Percentiles rank a stretch among this genome's conserved stretches.
Evolutionary conservation across 2,329 filamentous ascomycete genomes (phyloP).

Genomic region (Laburnicola sp.): DNA sequence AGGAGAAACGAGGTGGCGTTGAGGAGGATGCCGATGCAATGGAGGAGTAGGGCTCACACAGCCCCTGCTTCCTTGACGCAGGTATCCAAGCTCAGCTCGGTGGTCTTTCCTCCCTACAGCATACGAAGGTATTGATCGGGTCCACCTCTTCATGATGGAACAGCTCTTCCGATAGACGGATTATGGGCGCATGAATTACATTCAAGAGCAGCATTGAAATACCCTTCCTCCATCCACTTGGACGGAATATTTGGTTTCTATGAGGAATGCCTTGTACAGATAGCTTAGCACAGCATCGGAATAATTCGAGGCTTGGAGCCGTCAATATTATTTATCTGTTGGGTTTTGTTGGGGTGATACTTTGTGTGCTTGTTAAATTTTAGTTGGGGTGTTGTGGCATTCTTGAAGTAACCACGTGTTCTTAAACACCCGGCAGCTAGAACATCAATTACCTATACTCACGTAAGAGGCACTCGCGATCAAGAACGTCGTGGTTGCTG

Average conservation of each 20-base stretch:
- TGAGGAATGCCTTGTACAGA: conserved; percentile 4
- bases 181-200: conserved; percentile 7
- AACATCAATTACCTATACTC: too few species aligned
- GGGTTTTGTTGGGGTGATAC: neutral
- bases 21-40: conserved; percentile 27
- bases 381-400: too few species aligned
- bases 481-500: too few species aligned
- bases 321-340: neutral
- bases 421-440: too few species aligned
- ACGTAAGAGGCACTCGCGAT: too few species aligned
- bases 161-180: neutral
- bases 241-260: conserved; percentile 4
- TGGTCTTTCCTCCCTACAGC: too few species aligned
- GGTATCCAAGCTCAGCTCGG: too few species aligned
- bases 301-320: neutral
- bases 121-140: conserved; percentile 6
- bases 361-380: too few species aligned
- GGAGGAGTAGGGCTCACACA: conserved; percentile 29
- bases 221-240: conserved; percentile 10
- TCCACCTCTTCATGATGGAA: neutral
- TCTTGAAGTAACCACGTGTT: too few species aligned
- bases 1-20: conserved; percentile 50
- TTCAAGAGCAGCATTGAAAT: conserved; percentile 15
- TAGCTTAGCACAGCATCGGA: conserved; percentile 9
- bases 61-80: neutral